Evolutionary conservation across 768 basidiomycete genomes (phyloP).

Genomic region (Phylloporus rhodoxanthus): DNA sequence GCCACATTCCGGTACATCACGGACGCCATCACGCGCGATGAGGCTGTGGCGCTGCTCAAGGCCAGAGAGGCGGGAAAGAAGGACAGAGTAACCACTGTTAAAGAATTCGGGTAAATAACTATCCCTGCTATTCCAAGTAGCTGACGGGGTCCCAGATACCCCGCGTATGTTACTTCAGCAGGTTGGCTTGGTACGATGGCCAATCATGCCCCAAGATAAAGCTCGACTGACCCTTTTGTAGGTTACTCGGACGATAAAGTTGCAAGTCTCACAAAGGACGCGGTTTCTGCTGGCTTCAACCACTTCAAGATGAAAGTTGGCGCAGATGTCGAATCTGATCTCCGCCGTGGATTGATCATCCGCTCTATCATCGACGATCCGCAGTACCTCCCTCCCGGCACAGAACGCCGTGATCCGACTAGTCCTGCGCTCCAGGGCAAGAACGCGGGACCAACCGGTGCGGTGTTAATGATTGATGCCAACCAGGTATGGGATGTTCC

Average conservation of each 20-base stretch:
- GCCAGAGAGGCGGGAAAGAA: slow-evolving; percentile 70
- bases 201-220: neutral
- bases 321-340: slow-evolving; percentile 70
- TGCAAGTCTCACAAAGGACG: slow-evolving; percentile 76
- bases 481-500: slow-evolving; percentile 97
- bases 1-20: slow-evolving; percentile 87
- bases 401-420: slow-evolving; percentile 52
- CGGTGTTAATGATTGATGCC: slow-evolving; percentile 95
- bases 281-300: slow-evolving; percentile 84
- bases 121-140: neutral
- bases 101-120: slow-evolving; percentile 50
- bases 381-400: slow-evolving; percentile 61
- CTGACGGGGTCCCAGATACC: slow-evolving; percentile 51
- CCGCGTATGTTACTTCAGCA: slow-evolving; percentile 89
- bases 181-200: slow-evolving; percentile 71
- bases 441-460: slow-evolving; percentile 91
- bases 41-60: slow-evolving; percentile 79
- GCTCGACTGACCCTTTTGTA: slow-evolving; percentile 20
- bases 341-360: slow-evolving; percentile 83
- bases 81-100: slow-evolving; percentile 71
- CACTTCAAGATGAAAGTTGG: slow-evolving; percentile 99
- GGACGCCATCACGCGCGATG: slow-evolving; percentile 87
- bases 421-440: slow-evolving; percentile 68
- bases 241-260: slow-evolving; percentile 94
- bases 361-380: slow-evolving; percentile 95